Conservation (phyloP, 2,329 filamentous ascomycete species). For the Apiospora pterosperma region DNA sequence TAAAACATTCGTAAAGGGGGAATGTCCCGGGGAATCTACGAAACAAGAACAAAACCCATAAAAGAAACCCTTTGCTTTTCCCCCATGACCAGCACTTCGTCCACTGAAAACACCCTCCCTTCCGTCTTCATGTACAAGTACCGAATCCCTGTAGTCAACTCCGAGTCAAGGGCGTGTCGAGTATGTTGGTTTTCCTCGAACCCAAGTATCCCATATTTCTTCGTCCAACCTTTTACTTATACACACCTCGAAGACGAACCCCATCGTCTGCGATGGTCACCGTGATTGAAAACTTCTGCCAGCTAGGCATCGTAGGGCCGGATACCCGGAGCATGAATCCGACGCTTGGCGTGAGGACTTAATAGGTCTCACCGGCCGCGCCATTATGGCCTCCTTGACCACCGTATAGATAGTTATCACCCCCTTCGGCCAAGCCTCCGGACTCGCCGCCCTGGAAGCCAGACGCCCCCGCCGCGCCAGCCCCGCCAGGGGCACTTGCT, state of each 20-base stretch:
- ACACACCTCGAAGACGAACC: not conserved
- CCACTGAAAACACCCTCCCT: not conserved
- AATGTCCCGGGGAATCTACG: not conserved
- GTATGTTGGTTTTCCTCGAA: not conserved
- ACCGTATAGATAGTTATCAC: constrained; percentile 49
- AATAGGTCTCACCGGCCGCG: constrained; percentile 51
- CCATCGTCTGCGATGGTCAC: not conserved
- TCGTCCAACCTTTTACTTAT: not conserved
- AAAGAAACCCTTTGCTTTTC: not conserved
- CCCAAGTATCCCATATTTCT: not conserved
- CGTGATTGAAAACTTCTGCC: not conserved
- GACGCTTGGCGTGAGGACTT: constrained; percentile 21
- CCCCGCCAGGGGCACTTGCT: constrained; percentile 34
- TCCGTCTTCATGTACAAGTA: not conserved
- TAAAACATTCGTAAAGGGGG: not conserved
- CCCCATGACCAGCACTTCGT: not conserved
- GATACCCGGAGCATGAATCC: not conserved
- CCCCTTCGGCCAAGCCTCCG: constrained; percentile 40
- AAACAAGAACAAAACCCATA: not conserved
- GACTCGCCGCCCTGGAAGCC: constrained; percentile 43
- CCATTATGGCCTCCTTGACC: constrained; percentile 55
- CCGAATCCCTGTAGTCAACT: not conserved
- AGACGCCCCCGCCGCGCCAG: constrained; percentile 37
- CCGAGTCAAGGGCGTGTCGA: not conserved
- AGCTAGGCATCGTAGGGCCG: not conserved